Evolutionary conservation across 2,329 filamentous ascomycete species (phyloP), one percentile per base, ranked within the genome.

Genomic region (Beauveria sp.): DNA sequence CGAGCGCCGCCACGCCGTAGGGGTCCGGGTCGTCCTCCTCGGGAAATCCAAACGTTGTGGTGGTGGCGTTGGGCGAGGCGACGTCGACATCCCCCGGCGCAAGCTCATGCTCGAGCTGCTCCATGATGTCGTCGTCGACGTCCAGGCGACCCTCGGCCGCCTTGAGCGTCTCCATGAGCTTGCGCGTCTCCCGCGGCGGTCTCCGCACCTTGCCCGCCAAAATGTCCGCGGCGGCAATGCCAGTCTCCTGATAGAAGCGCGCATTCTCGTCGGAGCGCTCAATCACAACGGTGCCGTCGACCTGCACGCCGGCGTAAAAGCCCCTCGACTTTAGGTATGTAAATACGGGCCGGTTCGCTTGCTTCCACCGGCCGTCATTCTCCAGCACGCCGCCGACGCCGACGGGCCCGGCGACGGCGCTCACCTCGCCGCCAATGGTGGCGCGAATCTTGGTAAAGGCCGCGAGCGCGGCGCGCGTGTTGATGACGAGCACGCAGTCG

Each of bases 191-290:
- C 43, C 70, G 68, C 1, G 66, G 62, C 1, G 69, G 69, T 1
- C 74, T 68, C 6, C 72, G 67, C n/a, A 80, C 76, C 46, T 79
- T 74, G 26, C 79, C 80, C 3, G 70, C 73, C 14, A 84, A 70
- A 60, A 84, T 83, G 63, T 75, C 74, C 26, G 77, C 73, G 1
- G 79, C 80, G 0, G 75, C 67, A 26, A 83, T 69, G 14, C n/a
- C 5, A 5, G 70, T 66, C n/a, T 89, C 80, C 24, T 88, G 88
- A 72, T 96, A 96, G 70, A 96, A 96, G 6, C 84, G 83, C 58
- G 91, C 88, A 69, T 97, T 97, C 70, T 93, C 93, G 62, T 93
- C 90, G n/a, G 84, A 88, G 56, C 92, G 85, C 74, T 96, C 90
- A 28, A 93, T 89, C 54, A 96, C 82, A 12, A 96, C 84, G 0